Evolutionary conservation across 768 basidiomycete species (phyloP), one percentile per base, ranked within the genome.

Genomic region (Harrya chromipes): DNA sequence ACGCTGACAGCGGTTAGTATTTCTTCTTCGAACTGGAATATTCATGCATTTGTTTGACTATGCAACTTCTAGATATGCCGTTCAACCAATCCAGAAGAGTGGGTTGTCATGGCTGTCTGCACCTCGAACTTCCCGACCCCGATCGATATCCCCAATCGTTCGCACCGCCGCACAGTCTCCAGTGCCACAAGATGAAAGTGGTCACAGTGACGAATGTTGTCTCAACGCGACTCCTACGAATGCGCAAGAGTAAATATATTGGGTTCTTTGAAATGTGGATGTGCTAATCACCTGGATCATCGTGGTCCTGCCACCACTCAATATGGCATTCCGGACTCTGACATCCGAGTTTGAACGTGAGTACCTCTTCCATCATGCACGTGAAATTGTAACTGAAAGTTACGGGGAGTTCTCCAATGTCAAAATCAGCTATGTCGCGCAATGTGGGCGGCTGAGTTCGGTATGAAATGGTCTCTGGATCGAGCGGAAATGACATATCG

Each of bases 281-380:
- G 13, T 33, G 9, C 29, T n/a, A 23, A 31, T 44, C 16, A 50
- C 49, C 49, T 50, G 43, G 43, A 36, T 19, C 11, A 27, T 20
- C 43, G n/a, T 6, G 10, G 17, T 40, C 24, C 19, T 50, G 49
- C 49, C 43, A 50, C 43, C 43, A 50, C 23, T 50, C 49, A 20
- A 50, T 27, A 27, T 50, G 39, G n/a, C 49, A 50, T 40, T 34
- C 31, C 3, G 43, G 33, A 45, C 31, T 50, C 33, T 35, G 33
- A 13, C 49, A 50, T 26, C 38, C 49, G 16, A 50, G 23, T 10
- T 21, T 50, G 43, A 50, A 50, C 9, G 43, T 50, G 33, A 40
- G 9, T 39, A 50, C 39, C 31, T 50, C 43, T 13, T 50, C 49
- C 49, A 34, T 50, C 4, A 19, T 39, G 31, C 49, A 50, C n/a